Conservation (phyloP, 257 asterid species). For the Nicotiana attenuata region DNA sequence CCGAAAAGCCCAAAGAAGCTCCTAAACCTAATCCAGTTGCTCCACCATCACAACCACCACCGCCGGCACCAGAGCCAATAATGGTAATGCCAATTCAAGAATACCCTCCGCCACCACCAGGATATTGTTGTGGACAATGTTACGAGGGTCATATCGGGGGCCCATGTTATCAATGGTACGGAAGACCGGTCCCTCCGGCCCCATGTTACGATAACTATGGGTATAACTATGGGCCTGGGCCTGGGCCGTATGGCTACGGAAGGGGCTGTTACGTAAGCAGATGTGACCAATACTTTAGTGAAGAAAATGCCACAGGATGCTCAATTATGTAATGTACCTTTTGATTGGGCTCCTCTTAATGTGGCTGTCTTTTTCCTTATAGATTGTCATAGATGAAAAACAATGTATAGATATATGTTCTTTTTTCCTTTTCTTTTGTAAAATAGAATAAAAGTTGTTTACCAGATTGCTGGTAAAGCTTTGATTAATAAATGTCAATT, state of each 20-base stretch:
- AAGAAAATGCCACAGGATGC: conserved; percentile 51
- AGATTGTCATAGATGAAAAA: no score
- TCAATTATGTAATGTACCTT: conserved; percentile 22
- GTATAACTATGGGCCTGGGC: conserved; percentile 13
- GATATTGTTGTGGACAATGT: conserved; percentile 32
- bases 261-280: conserved; percentile 21
- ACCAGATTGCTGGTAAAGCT: no score
- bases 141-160: conserved; percentile 35
- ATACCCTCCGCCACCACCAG: conserved; percentile 34
- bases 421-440: no score
- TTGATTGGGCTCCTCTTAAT: no score
- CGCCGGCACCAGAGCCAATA: not conserved
- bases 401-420: no score
- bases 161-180: conserved; percentile 49
- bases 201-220: conserved; percentile 34
- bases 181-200: conserved; percentile 39
- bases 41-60: not conserved
- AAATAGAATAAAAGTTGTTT: no score
- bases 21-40: not conserved
- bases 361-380: no score
- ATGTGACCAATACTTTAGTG: conserved; percentile 28
- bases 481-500: no score
- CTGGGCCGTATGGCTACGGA: conserved; percentile 13
- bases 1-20: conserved; percentile 19
- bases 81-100: conserved; percentile 19